Evolutionary conservation across 225 moss, liverwort and hornwort genomes (phyloP), one percentile per base, ranked within the genome.

Genomic region (Bryum argenteum): DNA sequence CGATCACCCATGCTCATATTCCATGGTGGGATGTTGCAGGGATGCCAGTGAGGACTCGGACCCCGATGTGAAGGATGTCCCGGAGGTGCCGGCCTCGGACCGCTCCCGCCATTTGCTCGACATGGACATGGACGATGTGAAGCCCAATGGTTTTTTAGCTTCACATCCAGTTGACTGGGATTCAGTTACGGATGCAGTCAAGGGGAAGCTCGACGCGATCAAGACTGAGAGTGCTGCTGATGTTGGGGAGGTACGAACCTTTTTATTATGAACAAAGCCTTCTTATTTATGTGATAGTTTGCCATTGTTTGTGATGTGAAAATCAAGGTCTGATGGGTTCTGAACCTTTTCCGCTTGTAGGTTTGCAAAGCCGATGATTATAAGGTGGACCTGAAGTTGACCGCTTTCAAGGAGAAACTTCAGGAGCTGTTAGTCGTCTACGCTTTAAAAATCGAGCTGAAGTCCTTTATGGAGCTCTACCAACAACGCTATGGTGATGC

Each of bases 361-460:
- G 66, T 83, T 22, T 66, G 61, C 0, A 71, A 83, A 75, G 77
- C 65, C 2, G 83, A 77, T 9, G 77, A 83, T 51, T 80, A 59
- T 71, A 50, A 63, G 69, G 85, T 67, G 18, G 63, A 75, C 44
- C 63, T 26, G 63, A 80, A 77, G 77, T 69, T 91, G 76, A 81
- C 71, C 21, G n/a, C 15, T 24, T 93, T 93, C 10, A 91, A 83
- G 48, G 65, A 67, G 11, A 80, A 87, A 51, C 75, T 93, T 73
- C 83, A 91, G 70, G 91, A 87, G 61, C 87, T 93, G 5, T 85
- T 93, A 66, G 91, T 91, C 33, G 43, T 77, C 56, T 79, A 85
- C 55, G 70, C 89, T 17, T 87, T 67, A 50, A 80, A 83, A 67
- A 85, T 93, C 54, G 72, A 47, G 0, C 56, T 87, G 61, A 64